Evolutionary conservation across 352 stramenopile genomes (phyloP).

Genomic region (Nothophytophthora sp.): DNA sequence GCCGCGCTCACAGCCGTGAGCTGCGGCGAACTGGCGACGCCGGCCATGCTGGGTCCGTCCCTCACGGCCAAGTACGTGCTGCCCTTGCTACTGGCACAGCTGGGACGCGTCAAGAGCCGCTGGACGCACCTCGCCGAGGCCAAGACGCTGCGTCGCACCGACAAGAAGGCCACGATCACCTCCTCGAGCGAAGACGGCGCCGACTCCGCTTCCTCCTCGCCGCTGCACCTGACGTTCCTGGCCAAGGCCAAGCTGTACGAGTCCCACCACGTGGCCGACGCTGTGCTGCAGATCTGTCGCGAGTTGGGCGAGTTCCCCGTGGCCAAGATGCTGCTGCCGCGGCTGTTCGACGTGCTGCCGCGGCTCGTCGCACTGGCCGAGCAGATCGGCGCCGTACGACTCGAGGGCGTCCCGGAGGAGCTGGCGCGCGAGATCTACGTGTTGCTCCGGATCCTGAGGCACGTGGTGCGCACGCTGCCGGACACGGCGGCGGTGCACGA

Average conservation of each 20-base stretch:
- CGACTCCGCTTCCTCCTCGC: constrained; percentile 18
- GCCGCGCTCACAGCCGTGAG: constrained; percentile 42
- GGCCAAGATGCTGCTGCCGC: constrained; percentile 48
- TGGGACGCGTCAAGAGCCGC: constrained; percentile 53
- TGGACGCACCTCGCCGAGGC: constrained; percentile 59
- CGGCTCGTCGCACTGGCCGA: constrained; percentile 55
- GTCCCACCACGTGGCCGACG: constrained; percentile 64
- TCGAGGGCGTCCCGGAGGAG: constrained; percentile 73
- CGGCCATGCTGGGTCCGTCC: constrained; percentile 50
- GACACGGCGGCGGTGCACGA: constrained; percentile 43
- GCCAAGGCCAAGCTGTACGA: constrained; percentile 63
- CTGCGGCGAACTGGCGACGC: constrained; percentile 53
- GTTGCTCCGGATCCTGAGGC: constrained; percentile 57
- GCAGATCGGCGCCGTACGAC: constrained; percentile 57
- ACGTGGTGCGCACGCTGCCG: constrained; percentile 59
- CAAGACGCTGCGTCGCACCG: constrained; percentile 34
- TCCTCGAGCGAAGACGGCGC: constrained; percentile 28
- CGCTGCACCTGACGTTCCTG: constrained; percentile 71
- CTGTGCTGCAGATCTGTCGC: constrained; percentile 61
- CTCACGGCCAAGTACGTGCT: constrained; percentile 68
- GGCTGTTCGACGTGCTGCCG: constrained; percentile 63
- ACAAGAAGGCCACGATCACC: constrained; percentile 21
- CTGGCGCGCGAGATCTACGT: constrained; percentile 77
- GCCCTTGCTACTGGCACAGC: constrained; percentile 46
- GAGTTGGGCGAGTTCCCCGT: constrained; percentile 55